These are phyloP conservation scores for Rossbeevera mucosa DNA, from an alignment of 768 basidiomycete species.

Conservation along the genomic window DNA sequence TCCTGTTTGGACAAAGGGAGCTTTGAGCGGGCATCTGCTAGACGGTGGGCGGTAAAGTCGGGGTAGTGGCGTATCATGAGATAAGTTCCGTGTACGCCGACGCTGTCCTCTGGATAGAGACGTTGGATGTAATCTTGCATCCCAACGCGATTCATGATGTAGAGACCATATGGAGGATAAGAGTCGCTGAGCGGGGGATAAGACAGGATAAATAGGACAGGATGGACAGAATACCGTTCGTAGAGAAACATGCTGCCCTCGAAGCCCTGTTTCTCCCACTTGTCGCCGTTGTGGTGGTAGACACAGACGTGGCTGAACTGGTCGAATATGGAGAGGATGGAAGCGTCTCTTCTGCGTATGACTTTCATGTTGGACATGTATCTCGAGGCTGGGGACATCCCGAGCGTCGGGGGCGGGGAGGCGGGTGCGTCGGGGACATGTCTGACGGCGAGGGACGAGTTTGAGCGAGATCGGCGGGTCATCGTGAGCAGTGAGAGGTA, in stretches of 20 bases:
- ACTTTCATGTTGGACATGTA: conserved; percentile 80
- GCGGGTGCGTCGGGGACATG: conserved; percentile 5
- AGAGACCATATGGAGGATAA: conserved; percentile 82
- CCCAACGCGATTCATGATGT: conserved; percentile 78
- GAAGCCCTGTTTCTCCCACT: conserved; percentile 79
- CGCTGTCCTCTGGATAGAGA: conserved; percentile 74
- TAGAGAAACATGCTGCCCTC: conserved; percentile 91
- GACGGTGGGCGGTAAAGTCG: conserved; percentile 52
- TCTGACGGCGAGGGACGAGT: conserved; percentile 22
- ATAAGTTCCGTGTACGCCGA: conserved; percentile 55
- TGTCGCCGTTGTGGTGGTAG: conserved; percentile 67
- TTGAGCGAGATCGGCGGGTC: conserved; percentile 27
- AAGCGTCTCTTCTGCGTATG: conserved; percentile 71
- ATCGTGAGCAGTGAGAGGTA: not conserved
- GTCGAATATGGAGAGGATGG: conserved; percentile 77
- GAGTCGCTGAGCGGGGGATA: conserved; percentile 43
- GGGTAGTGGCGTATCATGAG: conserved; percentile 73
- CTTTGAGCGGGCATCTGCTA: conserved; percentile 34
- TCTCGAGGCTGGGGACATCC: conserved; percentile 62
- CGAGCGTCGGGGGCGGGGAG: conserved; percentile 19
- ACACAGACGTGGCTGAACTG: conserved; percentile 86
- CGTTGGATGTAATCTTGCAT: conserved; percentile 66
- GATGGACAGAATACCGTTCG: conserved; percentile 50
- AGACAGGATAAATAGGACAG: conserved; percentile 1
- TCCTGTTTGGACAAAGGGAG: conserved; percentile 23